Conservation (phyloP, 257 asterid genomes). For the Gentiana dahurica region DNA sequence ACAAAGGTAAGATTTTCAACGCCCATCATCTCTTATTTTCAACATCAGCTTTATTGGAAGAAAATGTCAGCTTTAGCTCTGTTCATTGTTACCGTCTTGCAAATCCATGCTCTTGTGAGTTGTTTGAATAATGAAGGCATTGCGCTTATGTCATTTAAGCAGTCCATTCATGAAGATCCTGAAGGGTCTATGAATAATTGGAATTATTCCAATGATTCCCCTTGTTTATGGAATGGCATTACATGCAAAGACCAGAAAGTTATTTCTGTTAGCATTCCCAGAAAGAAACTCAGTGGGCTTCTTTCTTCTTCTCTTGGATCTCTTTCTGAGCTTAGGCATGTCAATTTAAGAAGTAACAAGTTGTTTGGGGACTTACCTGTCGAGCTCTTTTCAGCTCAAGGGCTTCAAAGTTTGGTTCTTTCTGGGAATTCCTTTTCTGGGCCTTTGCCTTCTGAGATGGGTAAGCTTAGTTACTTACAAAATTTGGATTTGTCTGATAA, state of each 20-base stretch:
- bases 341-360: conserved; percentile 58
- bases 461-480: conserved; percentile 55
- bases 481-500: conserved; percentile 58
- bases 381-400: conserved; percentile 39
- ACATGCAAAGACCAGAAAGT: conserved; percentile 60
- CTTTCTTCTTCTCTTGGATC: conserved; percentile 67
- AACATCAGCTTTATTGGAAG: conserved; percentile 23
- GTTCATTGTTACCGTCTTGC: conserved; percentile 21
- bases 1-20: conserved; percentile 23
- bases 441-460: conserved; percentile 51
- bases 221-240: conserved; percentile 93
- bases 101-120: conserved; percentile 29
- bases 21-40: conserved; percentile 15
- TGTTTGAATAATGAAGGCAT: conserved; percentile 59
- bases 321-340: conserved; percentile 63
- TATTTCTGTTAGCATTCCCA: conserved; percentile 58
- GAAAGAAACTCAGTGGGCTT: conserved; percentile 56
- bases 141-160: conserved; percentile 63
- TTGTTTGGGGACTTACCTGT: conserved; percentile 46
- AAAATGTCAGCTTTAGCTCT: conserved; percentile 35
- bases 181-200: conserved; percentile 58
- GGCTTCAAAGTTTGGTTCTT: conserved; percentile 83
- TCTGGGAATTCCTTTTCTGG: conserved; percentile 67
- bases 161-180: conserved; percentile 51
- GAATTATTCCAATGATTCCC: conserved; percentile 65